These are phyloP conservation scores for Leishmania turanica DNA, from an alignment of 208 protist species.

Conservation along the genomic window DNA sequence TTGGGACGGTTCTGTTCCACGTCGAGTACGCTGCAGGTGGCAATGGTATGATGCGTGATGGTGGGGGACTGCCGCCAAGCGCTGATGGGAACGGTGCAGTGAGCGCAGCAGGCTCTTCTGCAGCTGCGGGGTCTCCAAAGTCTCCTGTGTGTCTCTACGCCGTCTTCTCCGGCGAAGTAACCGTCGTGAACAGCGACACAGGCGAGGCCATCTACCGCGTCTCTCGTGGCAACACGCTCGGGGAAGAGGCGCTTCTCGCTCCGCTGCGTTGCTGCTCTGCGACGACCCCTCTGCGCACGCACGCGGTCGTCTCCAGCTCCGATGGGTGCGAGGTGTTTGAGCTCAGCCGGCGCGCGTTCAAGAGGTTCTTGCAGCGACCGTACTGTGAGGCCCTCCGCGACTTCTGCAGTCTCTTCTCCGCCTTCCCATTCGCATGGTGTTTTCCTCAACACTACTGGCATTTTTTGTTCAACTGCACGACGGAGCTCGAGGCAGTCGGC, in stretches of 20 bases:
- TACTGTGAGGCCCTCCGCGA: conserved; percentile 11
- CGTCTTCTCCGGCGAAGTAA: conserved; percentile 11
- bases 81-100: background rate
- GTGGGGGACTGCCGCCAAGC: background rate
- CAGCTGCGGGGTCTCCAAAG: background rate
- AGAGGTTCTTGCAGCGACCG: conserved; percentile 14
- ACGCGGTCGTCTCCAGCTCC: conserved; percentile 9
- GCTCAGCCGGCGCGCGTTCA: conserved; percentile 5
- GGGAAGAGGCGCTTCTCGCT: conserved; percentile 18
- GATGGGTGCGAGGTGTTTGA: conserved; percentile 17
- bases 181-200: conserved; percentile 2
- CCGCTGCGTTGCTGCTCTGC: conserved; percentile 7
- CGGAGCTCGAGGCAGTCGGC: conserved; percentile 12
- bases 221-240: background rate
- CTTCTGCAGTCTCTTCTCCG: conserved; percentile 22
- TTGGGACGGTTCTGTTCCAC: conserved; percentile 18
- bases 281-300: conserved; percentile 9
- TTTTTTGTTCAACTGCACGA: conserved; percentile 16
- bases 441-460: conserved; percentile 27
- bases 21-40: background rate
- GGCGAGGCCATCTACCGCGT: background rate
- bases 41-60: no score
- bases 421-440: conserved; percentile 14
- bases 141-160: conserved; percentile 10
- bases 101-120: background rate